These are phyloP conservation scores for Exophiala sideris DNA, from an alignment of 2,329 filamentous ascomycete species.

Conservation along the genomic window DNA sequence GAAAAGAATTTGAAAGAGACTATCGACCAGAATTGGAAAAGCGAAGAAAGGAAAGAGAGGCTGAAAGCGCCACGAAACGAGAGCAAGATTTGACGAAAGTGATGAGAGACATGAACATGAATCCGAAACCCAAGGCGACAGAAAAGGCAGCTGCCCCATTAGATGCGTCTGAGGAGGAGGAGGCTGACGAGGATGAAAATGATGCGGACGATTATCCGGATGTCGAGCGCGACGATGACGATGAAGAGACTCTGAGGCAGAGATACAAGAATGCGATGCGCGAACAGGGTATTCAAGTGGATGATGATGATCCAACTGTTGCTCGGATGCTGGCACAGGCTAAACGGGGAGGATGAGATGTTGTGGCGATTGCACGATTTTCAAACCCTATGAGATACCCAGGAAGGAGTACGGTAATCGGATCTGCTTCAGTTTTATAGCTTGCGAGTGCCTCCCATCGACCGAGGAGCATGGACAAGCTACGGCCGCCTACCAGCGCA, in stretches of 20 bases:
- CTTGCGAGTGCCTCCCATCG: too few species aligned
- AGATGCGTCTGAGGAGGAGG: slow-evolving; percentile 43
- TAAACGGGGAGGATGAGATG: slow-evolving; percentile 10
- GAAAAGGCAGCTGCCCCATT: slow-evolving; percentile 45
- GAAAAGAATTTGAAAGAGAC: slow-evolving; percentile 80
- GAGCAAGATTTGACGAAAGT: slow-evolving; percentile 85
- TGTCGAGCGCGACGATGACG: slow-evolving; percentile 59
- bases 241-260: slow-evolving; percentile 65
- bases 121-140: slow-evolving; percentile 26
- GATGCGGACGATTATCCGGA: slow-evolving; percentile 47
- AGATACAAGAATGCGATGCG: slow-evolving; percentile 74
- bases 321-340: slow-evolving; percentile 29
- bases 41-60: slow-evolving; percentile 69
- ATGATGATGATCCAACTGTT: slow-evolving; percentile 51
- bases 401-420: slow-evolving; percentile 10
- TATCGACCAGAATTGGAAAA: slow-evolving; percentile 90
- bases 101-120: slow-evolving; percentile 85
- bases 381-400: slow-evolving; percentile 24
- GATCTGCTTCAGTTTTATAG: too few species aligned
- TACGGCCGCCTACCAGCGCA: too few species aligned
- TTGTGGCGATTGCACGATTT: background rate
- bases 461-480: too few species aligned
- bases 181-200: slow-evolving; percentile 50
- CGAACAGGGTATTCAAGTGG: slow-evolving; percentile 46
- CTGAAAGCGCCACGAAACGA: slow-evolving; percentile 66